These are phyloP conservation scores for Cladophialophora immunda DNA, from an alignment of 2,329 filamentous ascomycete species.

Conservation along the genomic window DNA sequence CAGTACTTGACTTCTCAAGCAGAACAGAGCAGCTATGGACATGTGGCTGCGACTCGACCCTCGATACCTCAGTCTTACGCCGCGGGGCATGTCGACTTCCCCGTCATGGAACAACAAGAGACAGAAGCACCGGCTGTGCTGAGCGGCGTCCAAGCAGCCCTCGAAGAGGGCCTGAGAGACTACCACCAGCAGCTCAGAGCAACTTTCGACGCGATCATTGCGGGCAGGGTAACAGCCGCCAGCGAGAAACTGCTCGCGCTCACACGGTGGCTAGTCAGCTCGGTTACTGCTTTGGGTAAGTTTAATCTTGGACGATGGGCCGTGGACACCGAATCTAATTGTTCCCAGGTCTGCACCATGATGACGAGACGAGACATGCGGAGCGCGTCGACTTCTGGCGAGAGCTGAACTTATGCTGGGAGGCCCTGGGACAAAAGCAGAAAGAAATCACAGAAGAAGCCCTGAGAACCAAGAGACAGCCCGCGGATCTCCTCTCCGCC, in stretches of 20 bases:
- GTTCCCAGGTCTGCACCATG: slow-evolving; percentile 69
- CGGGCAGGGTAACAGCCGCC: slow-evolving; percentile 68
- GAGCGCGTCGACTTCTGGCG: slow-evolving; percentile 88
- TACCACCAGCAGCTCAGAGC: slow-evolving; percentile 65
- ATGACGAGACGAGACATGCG: slow-evolving; percentile 77
- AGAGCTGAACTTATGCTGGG: slow-evolving; percentile 94
- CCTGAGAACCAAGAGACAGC: slow-evolving; percentile 66
- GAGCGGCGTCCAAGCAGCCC: slow-evolving; percentile 55
- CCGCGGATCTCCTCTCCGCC: slow-evolving; percentile 69
- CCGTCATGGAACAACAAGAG: slow-evolving; percentile 48
- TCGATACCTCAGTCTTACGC: slow-evolving; percentile 61
- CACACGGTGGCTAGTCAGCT: slow-evolving; percentile 72
- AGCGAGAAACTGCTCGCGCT: slow-evolving; percentile 67
- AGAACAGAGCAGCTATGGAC: slow-evolving; percentile 65
- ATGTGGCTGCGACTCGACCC: slow-evolving; percentile 65
- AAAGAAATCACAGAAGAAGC: slow-evolving; percentile 73
- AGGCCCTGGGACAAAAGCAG: slow-evolving; percentile 82
- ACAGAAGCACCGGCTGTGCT: slow-evolving; percentile 41
- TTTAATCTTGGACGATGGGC: slow-evolving; percentile 32
- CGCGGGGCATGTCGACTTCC: slow-evolving; percentile 60
- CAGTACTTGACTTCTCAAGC: slow-evolving; percentile 73
- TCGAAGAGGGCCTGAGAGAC: slow-evolving; percentile 74
- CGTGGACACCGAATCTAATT: slow-evolving; percentile 7
- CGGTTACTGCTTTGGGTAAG: slow-evolving; percentile 73
- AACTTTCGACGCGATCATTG: slow-evolving; percentile 76